Evolutionary conservation across 2,329 filamentous ascomycete genomes (phyloP), one percentile per base, ranked within the genome.

Genomic region (Colletotrichum viniferum): DNA sequence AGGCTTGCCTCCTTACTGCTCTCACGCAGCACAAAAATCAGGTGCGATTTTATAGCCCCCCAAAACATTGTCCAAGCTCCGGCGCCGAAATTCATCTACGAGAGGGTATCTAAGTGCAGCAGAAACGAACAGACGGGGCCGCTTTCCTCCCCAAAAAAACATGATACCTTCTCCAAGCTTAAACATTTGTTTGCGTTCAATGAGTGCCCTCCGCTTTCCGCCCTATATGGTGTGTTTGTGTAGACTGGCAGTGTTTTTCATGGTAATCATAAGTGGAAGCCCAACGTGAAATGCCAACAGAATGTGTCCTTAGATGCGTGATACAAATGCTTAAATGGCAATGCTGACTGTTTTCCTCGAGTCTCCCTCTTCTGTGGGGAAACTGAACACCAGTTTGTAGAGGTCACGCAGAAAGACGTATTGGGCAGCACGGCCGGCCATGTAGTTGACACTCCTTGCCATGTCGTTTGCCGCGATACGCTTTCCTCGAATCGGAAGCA

Each of bases 381-480:
- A 96, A 5, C 95, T 94, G 83, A 97, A 98, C 4, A 98, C 95
- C 55, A 96, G 88, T 69, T 91, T 90, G 85, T 95, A 98, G 16
- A 98, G 87, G 80, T 98, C 96, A 65, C 92, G 89, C 77, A 98
- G 86, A 88, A 96, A 98, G 10, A 87, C 87, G 83, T 97, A 97
- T 79, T 96, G 92, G 72, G 91, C 89, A 32, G 89, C 89, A 48
- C 91, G 92, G 72, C 91, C 88, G 68, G 91, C 90, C 90, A 98
- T 94, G 87, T 93, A 93, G 68, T 90, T 88, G 8, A 98, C 94
- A 65, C 94, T 95, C 83, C 93, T 94, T 43, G 94, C 94, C 77
- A 97, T 91, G 79, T 98, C 96, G n/a, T 88, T 85, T 0, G 95
- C 94, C 5, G 88, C 89, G 7, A 94, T 88, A 12, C 90, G 88